Evolutionary conservation across 177 flowering plant species (phyloP).

Genomic region (Tripterygium wilfordii): DNA sequence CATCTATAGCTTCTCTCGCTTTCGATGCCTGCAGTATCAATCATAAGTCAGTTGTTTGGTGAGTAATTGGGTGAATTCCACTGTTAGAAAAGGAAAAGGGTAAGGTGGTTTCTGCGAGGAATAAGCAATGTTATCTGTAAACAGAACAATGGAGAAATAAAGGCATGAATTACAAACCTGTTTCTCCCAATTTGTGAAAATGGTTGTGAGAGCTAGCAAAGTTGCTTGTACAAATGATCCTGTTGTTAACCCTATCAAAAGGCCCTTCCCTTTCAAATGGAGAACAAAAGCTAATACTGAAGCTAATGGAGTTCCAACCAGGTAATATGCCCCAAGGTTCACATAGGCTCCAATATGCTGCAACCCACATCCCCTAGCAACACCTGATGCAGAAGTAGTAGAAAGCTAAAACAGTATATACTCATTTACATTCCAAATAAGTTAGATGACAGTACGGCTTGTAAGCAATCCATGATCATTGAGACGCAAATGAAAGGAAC

Average conservation of each 20-base stretch:
- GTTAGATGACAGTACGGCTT: constrained; percentile 19
- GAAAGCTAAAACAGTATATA: too few relatives aligned
- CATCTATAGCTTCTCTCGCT: constrained; percentile 7
- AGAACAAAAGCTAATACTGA: constrained; percentile 5
- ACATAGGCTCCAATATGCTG: constrained; percentile 16
- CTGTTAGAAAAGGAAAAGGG: too few relatives aligned
- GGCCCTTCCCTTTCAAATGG: constrained; percentile 17
- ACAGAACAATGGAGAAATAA: not conserved
- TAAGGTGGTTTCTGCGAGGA: not conserved
- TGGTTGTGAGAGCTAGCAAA: constrained; percentile 10
- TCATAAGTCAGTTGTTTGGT: too few relatives aligned
- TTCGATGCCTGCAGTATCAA: constrained; percentile 9
- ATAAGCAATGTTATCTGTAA: not conserved
- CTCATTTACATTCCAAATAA: not conserved
- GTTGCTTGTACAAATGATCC: constrained; percentile 19
- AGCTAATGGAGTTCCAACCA: constrained; percentile 13
- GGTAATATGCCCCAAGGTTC: constrained; percentile 20
- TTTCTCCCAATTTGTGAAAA: constrained; percentile 20
- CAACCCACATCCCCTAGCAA: constrained; percentile 18
- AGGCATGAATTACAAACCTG: constrained; percentile 21
- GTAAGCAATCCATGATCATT: constrained; percentile 17
- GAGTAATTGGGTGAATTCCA: too few relatives aligned
- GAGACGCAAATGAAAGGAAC: constrained; percentile 22
- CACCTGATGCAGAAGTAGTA: constrained; percentile 4
- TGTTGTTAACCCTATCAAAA: constrained; percentile 24